A percentile compares a stretch with the other conserved stretches of the same genome.
Conservation (phyloP, 441 rosid species). For the Euphorbia schlechtendalii region DNA sequence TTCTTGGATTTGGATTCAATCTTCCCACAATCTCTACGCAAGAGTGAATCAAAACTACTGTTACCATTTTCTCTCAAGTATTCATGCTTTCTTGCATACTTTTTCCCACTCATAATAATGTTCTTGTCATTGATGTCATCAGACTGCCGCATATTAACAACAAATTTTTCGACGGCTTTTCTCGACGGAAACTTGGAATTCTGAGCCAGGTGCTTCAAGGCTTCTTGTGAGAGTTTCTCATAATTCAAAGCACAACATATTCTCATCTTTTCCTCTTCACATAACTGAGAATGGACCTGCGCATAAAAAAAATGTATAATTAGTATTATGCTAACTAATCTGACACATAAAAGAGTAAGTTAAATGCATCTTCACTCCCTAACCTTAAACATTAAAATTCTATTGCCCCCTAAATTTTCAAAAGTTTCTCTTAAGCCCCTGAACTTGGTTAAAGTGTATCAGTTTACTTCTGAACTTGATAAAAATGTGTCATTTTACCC, state of each 20-base stretch:
- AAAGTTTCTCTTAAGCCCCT: too few relatives aligned
- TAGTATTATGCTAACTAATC: too few relatives aligned
- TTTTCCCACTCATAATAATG: neutral
- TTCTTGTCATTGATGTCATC: constrained; percentile 12
- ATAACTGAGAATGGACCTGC: constrained; percentile 41
- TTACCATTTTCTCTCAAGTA: constrained; percentile 7
- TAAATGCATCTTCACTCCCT: too few relatives aligned
- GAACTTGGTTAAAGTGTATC: too few relatives aligned
- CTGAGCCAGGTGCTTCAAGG: constrained; percentile 24
- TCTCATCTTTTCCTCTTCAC: constrained; percentile 29
- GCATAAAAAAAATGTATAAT: too few relatives aligned
- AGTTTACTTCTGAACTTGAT: too few relatives aligned
- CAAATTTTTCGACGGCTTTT: constrained; percentile 23
- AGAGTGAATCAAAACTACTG: neutral
- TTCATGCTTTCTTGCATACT: constrained; percentile 19
- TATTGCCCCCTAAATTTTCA: too few relatives aligned
- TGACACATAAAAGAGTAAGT: too few relatives aligned
- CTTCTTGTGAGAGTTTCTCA: constrained; percentile 39
- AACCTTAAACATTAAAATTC: too few relatives aligned
- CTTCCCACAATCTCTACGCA: constrained; percentile 17
- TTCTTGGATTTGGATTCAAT: constrained; percentile 19
- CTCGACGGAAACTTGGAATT: constrained; percentile 38
- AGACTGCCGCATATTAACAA: constrained; percentile 19
- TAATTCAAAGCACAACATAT: constrained; percentile 33
- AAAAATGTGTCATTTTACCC: too few relatives aligned